Evolutionary conservation across 345 rosid genomes (phyloP).

Genomic region (Microcos paniculata): DNA sequence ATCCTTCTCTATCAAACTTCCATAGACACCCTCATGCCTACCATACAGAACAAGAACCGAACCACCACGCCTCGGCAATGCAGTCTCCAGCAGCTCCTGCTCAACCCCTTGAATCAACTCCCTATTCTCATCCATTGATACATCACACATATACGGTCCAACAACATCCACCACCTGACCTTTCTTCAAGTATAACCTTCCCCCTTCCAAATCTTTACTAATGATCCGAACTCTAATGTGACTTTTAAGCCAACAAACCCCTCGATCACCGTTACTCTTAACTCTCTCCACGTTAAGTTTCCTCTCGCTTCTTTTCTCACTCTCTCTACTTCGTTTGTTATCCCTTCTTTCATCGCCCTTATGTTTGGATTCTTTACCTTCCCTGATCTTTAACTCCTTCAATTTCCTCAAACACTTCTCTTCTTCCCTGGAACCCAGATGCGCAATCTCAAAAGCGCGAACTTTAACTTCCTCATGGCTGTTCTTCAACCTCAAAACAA

Average conservation of each 20-base stretch:
- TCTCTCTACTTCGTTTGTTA: conserved; percentile 28
- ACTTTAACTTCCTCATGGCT: conserved; percentile 44
- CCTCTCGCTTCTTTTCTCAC: conserved; percentile 21
- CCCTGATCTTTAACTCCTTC: conserved; percentile 36
- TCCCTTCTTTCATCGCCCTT: conserved; percentile 27
- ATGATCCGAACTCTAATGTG: conserved; percentile 71
- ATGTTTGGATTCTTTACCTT: conserved; percentile 1
- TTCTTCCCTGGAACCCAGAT: conserved; percentile 68
- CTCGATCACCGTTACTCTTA: conserved; percentile 26
- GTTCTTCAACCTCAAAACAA: conserved; percentile 48
- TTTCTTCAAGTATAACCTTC: conserved; percentile 77
- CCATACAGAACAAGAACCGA: conserved; percentile 65
- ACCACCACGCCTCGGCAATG: conserved; percentile 75
- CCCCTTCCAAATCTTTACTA: conserved; percentile 66
- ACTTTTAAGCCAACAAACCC: conserved; percentile 64
- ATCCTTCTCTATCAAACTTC: conserved; percentile 72
- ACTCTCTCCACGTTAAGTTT: conserved; percentile 21
- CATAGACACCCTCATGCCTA: conserved; percentile 67
- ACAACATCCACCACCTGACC: conserved; percentile 82
- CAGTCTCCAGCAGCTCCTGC: conserved; percentile 85
- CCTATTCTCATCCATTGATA: conserved; percentile 66
- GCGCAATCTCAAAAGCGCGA: conserved; percentile 48
- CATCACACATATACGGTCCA: conserved; percentile 64
- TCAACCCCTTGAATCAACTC: conserved; percentile 75
- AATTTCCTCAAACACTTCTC: conserved; percentile 57